These are phyloP conservation scores for Lunasporangiospora selenospora DNA, from an alignment of 192 early-diverging fungal species.

Conservation along the genomic window DNA sequence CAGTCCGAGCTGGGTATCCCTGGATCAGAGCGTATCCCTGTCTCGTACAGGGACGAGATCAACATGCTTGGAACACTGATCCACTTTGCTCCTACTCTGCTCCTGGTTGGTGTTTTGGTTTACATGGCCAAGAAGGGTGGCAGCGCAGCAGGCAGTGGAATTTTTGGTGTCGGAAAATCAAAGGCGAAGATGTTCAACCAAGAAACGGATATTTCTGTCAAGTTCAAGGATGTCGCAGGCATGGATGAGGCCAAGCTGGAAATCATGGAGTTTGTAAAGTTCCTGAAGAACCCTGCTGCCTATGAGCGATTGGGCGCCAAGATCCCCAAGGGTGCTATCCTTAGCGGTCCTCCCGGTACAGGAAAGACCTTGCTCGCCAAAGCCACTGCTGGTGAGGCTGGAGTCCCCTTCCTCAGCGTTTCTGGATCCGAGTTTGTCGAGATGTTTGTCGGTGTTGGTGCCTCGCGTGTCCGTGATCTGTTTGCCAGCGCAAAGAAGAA, in stretches of 20 bases:
- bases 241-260: constrained; percentile 99
- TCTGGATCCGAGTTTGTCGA: constrained; percentile 99
- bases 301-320: constrained; percentile 97
- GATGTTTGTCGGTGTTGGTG: constrained; percentile 99
- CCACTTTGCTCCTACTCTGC: constrained; percentile 92
- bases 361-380: constrained; percentile 99
- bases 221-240: constrained; percentile 99
- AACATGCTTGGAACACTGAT: constrained; percentile 74
- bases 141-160: constrained; percentile 71
- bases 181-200: constrained; percentile 97
- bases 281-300: constrained; percentile 90
- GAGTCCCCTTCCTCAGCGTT: constrained; percentile 97
- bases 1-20: constrained; percentile 94
- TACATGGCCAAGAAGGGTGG: constrained; percentile 88
- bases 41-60: constrained; percentile 88
- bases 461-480: constrained; percentile 90
- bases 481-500: constrained; percentile 98
- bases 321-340: constrained; percentile 98
- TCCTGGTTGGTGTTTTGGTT: constrained; percentile 87
- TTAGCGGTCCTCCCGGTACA: constrained; percentile 93
- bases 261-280: constrained; percentile 99
- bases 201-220: constrained; percentile 94
- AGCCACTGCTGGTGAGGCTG: constrained; percentile 99
- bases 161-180: constrained; percentile 97
- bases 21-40: constrained; percentile 87